Conservation (phyloP, 805 yeast genomes). For the Suhomyces faveliae region DNA sequence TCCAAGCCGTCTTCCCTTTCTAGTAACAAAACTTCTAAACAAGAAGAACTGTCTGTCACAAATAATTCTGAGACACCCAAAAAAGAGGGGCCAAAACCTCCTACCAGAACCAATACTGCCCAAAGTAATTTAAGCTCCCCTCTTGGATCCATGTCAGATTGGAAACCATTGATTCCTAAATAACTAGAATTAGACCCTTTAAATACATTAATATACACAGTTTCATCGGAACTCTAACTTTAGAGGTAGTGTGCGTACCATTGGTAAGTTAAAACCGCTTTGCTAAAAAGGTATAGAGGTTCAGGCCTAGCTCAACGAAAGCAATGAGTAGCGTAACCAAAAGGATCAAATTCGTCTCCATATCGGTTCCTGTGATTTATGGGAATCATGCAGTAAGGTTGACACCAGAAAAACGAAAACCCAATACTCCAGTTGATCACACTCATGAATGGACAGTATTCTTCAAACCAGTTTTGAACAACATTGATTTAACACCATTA, state of each 20-base stretch:
- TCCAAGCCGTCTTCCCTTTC: conserved; percentile 32
- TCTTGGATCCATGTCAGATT: conserved; percentile 37
- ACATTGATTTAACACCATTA: conserved; percentile 75
- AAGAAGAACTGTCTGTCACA: conserved; percentile 1
- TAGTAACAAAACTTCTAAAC: conserved; percentile 15
- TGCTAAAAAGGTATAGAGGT: background rate
- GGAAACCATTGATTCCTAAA: conserved; percentile 54
- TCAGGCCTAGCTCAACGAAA: background rate
- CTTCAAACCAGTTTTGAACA: conserved; percentile 66
- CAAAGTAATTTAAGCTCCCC: conserved; percentile 4
- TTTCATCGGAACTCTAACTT: background rate
- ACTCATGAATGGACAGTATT: conserved; percentile 96
- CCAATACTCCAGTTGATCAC: conserved; percentile 80
- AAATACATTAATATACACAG: background rate
- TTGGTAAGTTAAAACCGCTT: background rate
- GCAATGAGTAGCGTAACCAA: conserved; percentile 14
- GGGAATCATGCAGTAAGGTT: conserved; percentile 80
- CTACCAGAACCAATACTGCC: background rate
- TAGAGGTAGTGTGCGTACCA: background rate
- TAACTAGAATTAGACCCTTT: conserved; percentile 14
- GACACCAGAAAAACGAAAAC: conserved; percentile 38
- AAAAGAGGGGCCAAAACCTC: conserved; percentile 8
- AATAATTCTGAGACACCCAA: background rate
- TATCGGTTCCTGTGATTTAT: conserved; percentile 74
- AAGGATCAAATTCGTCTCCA: conserved; percentile 41